Conservation (phyloP, 331 rosid genomes). For the Cucumis variabilis region DNA sequence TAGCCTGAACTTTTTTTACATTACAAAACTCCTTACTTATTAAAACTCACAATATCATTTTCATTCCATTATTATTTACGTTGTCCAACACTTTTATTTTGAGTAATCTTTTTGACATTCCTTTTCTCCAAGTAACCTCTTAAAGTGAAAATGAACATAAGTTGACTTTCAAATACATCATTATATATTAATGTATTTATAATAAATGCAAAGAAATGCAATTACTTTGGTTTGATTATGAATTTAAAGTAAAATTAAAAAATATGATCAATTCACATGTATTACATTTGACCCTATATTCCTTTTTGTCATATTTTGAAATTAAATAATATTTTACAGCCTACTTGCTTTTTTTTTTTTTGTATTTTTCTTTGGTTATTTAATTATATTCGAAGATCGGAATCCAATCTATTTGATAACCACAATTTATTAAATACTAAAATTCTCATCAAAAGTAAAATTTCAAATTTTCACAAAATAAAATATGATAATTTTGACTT, state of each 20-base stretch:
- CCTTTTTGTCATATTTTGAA: neutral
- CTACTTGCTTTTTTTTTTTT: neutral
- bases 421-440: neutral
- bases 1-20: too few species aligned
- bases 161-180: neutral
- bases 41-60: too few species aligned
- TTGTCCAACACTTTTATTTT: too few species aligned
- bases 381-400: constrained; percentile 3
- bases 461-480: neutral
- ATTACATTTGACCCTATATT: neutral
- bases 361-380: neutral
- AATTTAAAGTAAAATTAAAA: neutral
- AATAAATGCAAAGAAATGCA: neutral
- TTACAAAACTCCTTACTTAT: too few species aligned
- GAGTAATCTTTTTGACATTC: too few species aligned
- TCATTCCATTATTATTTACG: too few species aligned
- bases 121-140: neutral
- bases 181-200: neutral
- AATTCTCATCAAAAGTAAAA: neutral
- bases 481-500: neutral
- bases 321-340: neutral
- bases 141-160: neutral
- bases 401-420: neutral
- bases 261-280: neutral
- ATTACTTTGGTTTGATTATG: neutral